A percentile compares a stretch with the other conserved stretches of the same genome.
Evolutionary conservation across 148 eudicot genomes (phyloP).

Genomic region (Rhododendron williamsianum): DNA sequence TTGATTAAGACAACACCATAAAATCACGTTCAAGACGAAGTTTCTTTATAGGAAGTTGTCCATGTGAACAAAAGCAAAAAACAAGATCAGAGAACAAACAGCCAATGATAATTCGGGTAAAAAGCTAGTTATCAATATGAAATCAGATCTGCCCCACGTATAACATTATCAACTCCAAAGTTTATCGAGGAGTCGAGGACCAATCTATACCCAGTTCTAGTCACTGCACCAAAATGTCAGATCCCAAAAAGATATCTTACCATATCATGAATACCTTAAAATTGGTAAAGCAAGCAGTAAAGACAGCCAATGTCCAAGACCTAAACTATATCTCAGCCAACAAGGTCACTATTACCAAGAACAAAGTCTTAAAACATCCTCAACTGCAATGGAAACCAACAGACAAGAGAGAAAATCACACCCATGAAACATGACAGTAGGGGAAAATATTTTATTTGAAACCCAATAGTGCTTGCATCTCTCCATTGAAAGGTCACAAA

Average conservation of each 20-base stretch:
- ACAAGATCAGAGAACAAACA: slow-evolving; percentile 2
- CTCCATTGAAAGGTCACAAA: not conserved
- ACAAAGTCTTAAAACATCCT: not conserved
- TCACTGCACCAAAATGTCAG: not conserved
- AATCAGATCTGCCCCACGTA: not conserved
- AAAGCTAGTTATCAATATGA: not conserved
- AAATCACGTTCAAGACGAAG: not conserved
- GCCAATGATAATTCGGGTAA: not conserved
- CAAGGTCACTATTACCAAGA: not conserved
- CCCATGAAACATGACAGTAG: not conserved
- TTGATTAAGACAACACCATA: not conserved
- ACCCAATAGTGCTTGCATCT: not conserved
- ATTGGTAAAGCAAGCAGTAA: not conserved
- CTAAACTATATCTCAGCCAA: not conserved
- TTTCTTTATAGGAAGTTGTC: not conserved
- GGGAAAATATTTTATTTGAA: not conserved
- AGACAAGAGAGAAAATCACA: not conserved
- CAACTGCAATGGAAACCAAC: not conserved
- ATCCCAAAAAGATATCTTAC: not conserved
- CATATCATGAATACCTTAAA: not conserved
- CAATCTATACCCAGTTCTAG: not conserved
- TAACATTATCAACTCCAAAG: not conserved
- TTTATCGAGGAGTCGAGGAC: not conserved
- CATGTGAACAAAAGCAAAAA: not conserved
- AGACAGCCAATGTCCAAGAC: not conserved